A percentile compares a stretch with the other conserved stretches of the same genome.
Conservation (phyloP, 2,329 filamentous ascomycete species). For the Cladosporium sp. region DNA sequence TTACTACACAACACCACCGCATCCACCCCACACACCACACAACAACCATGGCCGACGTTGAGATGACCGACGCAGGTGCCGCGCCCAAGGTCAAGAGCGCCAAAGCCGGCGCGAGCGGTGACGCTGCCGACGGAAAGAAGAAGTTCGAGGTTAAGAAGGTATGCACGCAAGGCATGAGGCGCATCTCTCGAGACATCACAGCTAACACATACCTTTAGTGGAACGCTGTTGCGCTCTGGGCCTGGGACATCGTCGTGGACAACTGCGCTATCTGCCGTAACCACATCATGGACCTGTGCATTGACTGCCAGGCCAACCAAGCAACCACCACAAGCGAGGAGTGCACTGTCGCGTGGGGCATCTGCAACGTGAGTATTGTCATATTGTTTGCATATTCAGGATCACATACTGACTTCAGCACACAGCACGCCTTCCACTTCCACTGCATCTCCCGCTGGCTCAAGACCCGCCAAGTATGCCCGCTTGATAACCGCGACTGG, state of each 20-base stretch:
- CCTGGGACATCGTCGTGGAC: slow-evolving; percentile 99
- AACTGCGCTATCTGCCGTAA: slow-evolving; percentile 99
- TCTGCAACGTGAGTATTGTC: slow-evolving; percentile 80
- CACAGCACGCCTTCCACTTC: slow-evolving; percentile 98
- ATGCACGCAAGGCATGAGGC: slow-evolving; percentile 26
- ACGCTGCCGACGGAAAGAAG: slow-evolving; percentile 72
- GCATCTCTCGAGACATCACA: background rate
- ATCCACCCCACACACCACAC: slow-evolving; percentile 30
- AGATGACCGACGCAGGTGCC: slow-evolving; percentile 82
- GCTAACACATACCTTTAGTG: slow-evolving; percentile 60
- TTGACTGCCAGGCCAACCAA: slow-evolving; percentile 98
- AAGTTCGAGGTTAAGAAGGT: slow-evolving; percentile 99
- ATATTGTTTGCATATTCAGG: too few relatives aligned
- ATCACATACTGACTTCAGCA: too few relatives aligned
- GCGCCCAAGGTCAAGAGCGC: slow-evolving; percentile 55
- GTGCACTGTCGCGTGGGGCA: slow-evolving; percentile 98
- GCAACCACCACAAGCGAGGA: slow-evolving; percentile 96
- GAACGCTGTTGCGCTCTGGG: slow-evolving; percentile 98
- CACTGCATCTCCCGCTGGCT: slow-evolving; percentile 99
- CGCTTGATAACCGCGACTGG: slow-evolving; percentile 97
- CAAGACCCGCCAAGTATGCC: slow-evolving; percentile 98
- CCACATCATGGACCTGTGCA: slow-evolving; percentile 99
- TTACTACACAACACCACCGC: background rate
- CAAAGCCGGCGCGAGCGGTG: slow-evolving; percentile 54
- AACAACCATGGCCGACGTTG: slow-evolving; percentile 81